A percentile compares a stretch with the other conserved stretches of the same genome.
Evolutionary conservation across 805 yeast species (phyloP).

Genomic region (Wickerhamiella shivajii): DNA sequence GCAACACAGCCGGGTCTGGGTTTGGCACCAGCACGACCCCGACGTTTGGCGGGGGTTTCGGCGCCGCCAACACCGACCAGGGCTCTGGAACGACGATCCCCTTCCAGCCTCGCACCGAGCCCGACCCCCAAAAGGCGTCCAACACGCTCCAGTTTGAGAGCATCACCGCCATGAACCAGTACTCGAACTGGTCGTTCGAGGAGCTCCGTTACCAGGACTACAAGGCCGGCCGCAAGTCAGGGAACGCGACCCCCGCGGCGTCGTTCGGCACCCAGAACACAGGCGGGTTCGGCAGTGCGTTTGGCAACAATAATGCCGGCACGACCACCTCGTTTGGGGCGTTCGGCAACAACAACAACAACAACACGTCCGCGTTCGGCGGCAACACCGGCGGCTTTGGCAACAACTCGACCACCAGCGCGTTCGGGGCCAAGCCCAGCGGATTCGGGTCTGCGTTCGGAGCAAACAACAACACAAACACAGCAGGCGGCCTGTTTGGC

Average conservation of each 20-base stretch:
- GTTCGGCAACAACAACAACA: neutral
- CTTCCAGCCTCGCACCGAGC: conserved; percentile 54
- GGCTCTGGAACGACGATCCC: conserved; percentile 56
- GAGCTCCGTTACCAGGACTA: conserved; percentile 87
- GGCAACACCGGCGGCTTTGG: conserved; percentile 7
- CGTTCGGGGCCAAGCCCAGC: neutral
- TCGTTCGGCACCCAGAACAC: conserved; percentile 3
- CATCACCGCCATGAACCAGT: conserved; percentile 83
- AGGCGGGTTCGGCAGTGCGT: conserved; percentile 4
- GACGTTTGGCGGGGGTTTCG: conserved; percentile 1
- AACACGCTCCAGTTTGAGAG: conserved; percentile 44
- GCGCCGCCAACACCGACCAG: conserved; percentile 20
- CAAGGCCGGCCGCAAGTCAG: conserved; percentile 53
- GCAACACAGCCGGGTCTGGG: conserved; percentile 17
- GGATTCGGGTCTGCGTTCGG: conserved; percentile 4
- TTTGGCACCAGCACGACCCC: conserved; percentile 12
- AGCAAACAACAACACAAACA: conserved; percentile 5
- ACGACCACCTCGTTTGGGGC: conserved; percentile 5
- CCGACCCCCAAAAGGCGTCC: conserved; percentile 45
- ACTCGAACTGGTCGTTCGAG: conserved; percentile 64
- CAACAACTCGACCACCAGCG: conserved; percentile 1
- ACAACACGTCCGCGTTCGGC: conserved; percentile 17
- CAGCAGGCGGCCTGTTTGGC: conserved; percentile 15
- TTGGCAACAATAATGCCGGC: conserved; percentile 1
- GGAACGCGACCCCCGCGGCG: conserved; percentile 18